phyloP scores from a whole-genome alignment of 1,139 yeast genomes.

The Hyphopichia buzzinii region DNA sequence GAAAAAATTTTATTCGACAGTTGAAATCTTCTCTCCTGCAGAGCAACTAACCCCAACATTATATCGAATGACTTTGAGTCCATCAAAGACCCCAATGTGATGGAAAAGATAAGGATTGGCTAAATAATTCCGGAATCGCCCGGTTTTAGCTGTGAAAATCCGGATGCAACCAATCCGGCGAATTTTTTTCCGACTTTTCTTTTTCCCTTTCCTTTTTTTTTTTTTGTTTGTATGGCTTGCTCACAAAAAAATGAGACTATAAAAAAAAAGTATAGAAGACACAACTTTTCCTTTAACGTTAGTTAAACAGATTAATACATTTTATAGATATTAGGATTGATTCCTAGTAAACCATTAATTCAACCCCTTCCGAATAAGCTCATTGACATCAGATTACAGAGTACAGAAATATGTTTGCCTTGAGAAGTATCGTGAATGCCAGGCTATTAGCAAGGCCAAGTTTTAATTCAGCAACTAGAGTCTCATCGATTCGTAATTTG shows the following conservation, averaged over 20 bases:
- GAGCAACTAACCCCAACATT: no score
- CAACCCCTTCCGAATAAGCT: no score
- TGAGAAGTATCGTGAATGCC: neutral
- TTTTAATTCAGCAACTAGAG: neutral
- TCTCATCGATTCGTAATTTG: conserved; percentile 18
- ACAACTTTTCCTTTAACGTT: neutral
- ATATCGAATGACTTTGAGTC: neutral
- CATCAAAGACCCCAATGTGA: neutral
- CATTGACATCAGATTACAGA: no score
- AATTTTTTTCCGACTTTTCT: neutral
- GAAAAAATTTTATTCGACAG: conserved; percentile 45
- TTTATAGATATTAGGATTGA: no score
- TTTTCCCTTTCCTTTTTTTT: conserved; percentile 1
- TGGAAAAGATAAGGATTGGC: conserved; percentile 4
- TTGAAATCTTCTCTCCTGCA: no score
- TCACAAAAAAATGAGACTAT: neutral
- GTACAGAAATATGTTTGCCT: conserved; percentile 3
- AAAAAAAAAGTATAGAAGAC: conserved; percentile 1
- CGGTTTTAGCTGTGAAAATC: neutral
- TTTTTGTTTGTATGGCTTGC: neutral
- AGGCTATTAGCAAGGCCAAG: neutral
- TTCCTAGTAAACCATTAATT: no score
- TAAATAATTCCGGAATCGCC: conserved; percentile 1
- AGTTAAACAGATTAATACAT: neutral
- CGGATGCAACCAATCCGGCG: conserved; percentile 3